phyloP scores from a whole-genome alignment of 371 early-diverging fungal species.

The Rhizopus microsporus region DNA sequence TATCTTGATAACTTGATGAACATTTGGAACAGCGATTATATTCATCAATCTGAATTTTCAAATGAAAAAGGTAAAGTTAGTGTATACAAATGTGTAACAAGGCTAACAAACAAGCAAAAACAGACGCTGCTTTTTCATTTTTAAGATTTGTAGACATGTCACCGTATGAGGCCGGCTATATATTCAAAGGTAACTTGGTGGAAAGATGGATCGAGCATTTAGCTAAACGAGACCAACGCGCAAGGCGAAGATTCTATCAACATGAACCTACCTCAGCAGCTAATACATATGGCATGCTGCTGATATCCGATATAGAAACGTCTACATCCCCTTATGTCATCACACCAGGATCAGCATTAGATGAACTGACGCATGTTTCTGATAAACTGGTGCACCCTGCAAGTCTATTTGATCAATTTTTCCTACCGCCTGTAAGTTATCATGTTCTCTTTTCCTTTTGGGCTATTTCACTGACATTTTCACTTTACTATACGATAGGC shows the following conservation, averaged over 20 bases:
- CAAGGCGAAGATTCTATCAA: conserved; percentile 44
- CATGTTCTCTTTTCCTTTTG: not conserved
- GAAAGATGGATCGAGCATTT: conserved; percentile 57
- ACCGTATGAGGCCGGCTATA: conserved; percentile 53
- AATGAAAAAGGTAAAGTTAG: conserved; percentile 24
- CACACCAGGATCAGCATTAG: conserved; percentile 29
- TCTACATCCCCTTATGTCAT: conserved; percentile 27
- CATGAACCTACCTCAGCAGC: conserved; percentile 32
- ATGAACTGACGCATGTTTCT: conserved; percentile 34
- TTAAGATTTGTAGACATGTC: conserved; percentile 64
- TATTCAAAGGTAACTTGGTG: conserved; percentile 50
- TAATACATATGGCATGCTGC: conserved; percentile 48
- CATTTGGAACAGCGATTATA: conserved; percentile 57
- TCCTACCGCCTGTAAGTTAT: conserved; percentile 33
- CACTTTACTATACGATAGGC: conserved; percentile 29
- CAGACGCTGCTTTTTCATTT: conserved; percentile 59
- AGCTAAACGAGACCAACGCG: conserved; percentile 33
- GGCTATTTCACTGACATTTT: not conserved
- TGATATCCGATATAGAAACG: conserved; percentile 40
- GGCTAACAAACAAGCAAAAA: not conserved
- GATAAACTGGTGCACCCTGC: conserved; percentile 23
- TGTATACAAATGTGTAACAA: not conserved
- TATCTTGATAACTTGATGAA: conserved; percentile 58
- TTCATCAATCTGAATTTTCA: conserved; percentile 51
- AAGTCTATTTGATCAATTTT: conserved; percentile 35